These are phyloP conservation scores for Peribolospora kevripleyi DNA, from an alignment of 768 basidiomycete species.

Conservation along the genomic window DNA sequence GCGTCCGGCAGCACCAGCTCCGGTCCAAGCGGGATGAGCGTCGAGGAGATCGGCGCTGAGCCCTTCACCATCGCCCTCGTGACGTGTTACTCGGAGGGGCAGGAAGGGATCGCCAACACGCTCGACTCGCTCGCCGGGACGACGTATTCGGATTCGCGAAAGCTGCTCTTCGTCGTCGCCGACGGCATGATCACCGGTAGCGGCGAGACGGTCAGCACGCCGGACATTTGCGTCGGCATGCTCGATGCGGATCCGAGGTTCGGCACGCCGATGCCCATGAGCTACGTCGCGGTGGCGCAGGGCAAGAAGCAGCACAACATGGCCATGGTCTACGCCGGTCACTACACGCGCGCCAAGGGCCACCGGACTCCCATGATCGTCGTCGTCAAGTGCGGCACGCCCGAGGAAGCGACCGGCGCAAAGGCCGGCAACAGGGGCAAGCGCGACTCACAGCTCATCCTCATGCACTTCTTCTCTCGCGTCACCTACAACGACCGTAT, in stretches of 20 bases:
- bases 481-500: constrained; percentile 99
- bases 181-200: constrained; percentile 98
- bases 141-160: constrained; percentile 72
- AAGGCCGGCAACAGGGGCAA: constrained; percentile 98
- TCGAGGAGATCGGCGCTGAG: constrained; percentile 80
- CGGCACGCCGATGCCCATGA: constrained; percentile 87
- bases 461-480: constrained; percentile 98
- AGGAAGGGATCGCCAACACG: constrained; percentile 70
- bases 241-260: constrained; percentile 85
- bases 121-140: constrained; percentile 81
- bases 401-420: constrained; percentile 60
- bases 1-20: constrained; percentile 16
- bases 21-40: constrained; percentile 29
- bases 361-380: constrained; percentile 82
- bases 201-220: constrained; percentile 84
- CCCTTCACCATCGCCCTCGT: constrained; percentile 86
- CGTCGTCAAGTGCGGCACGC: constrained; percentile 87
- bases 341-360: constrained; percentile 72
- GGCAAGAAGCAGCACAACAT: constrained; percentile 76
- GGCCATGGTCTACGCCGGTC: constrained; percentile 98
- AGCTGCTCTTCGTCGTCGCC: constrained; percentile 77
- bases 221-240: constrained; percentile 79
- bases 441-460: constrained; percentile 88
- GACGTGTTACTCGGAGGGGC: constrained; percentile 93
- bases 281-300: constrained; percentile 67